Percentiles rank a stretch among this genome's conserved stretches.
Evolutionary conservation across 352 stramenopile species (phyloP).

Genomic region (Peronospora farinosa): DNA sequence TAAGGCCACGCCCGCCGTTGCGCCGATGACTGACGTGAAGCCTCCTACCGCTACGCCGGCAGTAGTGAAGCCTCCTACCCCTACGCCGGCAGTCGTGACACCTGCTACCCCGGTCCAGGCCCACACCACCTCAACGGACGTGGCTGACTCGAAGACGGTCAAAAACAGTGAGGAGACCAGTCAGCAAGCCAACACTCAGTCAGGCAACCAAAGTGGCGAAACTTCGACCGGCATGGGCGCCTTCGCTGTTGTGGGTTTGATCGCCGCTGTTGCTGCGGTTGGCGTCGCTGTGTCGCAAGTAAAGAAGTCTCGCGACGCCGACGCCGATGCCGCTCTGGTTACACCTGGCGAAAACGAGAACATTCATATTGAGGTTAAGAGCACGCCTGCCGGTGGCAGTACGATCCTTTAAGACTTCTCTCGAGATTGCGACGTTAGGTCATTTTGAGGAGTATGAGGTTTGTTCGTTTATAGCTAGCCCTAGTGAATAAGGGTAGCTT

Average conservation of each 20-base stretch:
- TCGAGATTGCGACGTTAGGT: too few relatives aligned
- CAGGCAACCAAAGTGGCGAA: slow-evolving; percentile 2
- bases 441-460: slow-evolving; percentile 23
- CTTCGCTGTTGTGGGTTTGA: slow-evolving; percentile 7
- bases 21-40: too few relatives aligned
- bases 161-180: slow-evolving; percentile 19
- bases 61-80: slow-evolving; percentile 10
- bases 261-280: slow-evolving; percentile 34
- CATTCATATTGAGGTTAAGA: slow-evolving; percentile 39
- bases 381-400: slow-evolving; percentile 34
- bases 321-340: slow-evolving; percentile 17
- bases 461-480: slow-evolving; percentile 4
- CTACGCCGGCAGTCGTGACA: too few relatives aligned
- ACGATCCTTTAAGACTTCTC: slow-evolving; percentile 23
- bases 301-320: slow-evolving; percentile 17
- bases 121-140: slow-evolving; percentile 5
- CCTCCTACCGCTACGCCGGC: slow-evolving; percentile 1
- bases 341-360: slow-evolving; percentile 28
- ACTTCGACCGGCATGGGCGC: not conserved
- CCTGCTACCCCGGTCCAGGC: not conserved
- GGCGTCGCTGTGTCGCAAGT: slow-evolving; percentile 21
- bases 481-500: too few relatives aligned
- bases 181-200: slow-evolving; percentile 31
- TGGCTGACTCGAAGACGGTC: slow-evolving; percentile 5
- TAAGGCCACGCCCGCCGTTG: slow-evolving; percentile 2